Conservation (phyloP, 1,284 basidiomycete genomes). For the Rhodofomes roseus region DNA sequence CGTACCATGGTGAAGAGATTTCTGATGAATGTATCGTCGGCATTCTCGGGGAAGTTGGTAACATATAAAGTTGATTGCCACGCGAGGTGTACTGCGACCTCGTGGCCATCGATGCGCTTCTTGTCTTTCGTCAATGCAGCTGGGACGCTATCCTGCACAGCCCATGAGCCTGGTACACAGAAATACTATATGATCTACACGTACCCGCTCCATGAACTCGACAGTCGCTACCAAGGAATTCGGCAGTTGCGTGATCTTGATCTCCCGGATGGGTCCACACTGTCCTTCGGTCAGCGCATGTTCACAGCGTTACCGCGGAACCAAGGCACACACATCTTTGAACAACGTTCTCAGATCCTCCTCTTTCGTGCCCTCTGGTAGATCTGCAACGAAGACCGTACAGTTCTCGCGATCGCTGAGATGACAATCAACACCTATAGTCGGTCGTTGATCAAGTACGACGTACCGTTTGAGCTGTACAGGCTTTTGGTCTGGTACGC, state of each 20-base stretch:
- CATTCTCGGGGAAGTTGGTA: constrained; percentile 90
- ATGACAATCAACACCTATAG: not conserved
- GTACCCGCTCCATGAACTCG: constrained; percentile 72
- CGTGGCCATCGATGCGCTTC: constrained; percentile 72
- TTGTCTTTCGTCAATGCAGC: constrained; percentile 91
- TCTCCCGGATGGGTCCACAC: constrained; percentile 83
- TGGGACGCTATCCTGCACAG: constrained; percentile 68
- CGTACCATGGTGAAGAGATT: constrained; percentile 75
- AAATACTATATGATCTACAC: constrained; percentile 15
- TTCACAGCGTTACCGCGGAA: constrained; percentile 1
- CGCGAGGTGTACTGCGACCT: constrained; percentile 82
- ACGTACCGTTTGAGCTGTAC: constrained; percentile 58
- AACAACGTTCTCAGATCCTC: constrained; percentile 74
- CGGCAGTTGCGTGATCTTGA: constrained; percentile 63
- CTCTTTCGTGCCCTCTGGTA: constrained; percentile 57
- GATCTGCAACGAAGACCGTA: constrained; percentile 83
- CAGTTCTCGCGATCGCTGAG: constrained; percentile 92
- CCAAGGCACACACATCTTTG: constrained; percentile 65
- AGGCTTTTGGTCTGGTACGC: constrained; percentile 38
- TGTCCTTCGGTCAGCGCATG: constrained; percentile 25
- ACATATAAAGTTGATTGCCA: constrained; percentile 96
- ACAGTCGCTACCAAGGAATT: constrained; percentile 70
- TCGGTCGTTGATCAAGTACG: not conserved
- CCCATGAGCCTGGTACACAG: not conserved
- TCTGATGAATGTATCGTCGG: constrained; percentile 79